Conservation (phyloP, 164 flowering plant species). For the Taxillus chinensis region DNA sequence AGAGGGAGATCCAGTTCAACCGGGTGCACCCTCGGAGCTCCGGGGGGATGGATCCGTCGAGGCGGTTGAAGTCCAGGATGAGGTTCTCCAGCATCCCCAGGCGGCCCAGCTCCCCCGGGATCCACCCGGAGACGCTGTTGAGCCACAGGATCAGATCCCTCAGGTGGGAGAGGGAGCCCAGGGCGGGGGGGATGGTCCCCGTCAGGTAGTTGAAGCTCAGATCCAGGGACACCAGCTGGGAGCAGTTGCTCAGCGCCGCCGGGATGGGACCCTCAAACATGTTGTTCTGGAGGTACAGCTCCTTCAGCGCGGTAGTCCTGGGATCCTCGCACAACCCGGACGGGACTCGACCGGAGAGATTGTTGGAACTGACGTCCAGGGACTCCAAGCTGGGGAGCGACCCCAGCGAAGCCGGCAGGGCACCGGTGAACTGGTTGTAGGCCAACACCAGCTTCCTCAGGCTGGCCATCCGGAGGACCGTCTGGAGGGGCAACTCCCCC, state of each 20-base stretch:
- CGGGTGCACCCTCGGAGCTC: constrained; percentile 67
- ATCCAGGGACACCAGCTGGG: constrained; percentile 68
- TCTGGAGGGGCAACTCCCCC: constrained; percentile 54
- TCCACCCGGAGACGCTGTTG: constrained; percentile 68
- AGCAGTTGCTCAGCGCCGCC: constrained; percentile 55
- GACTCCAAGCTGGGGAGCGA: constrained; percentile 42
- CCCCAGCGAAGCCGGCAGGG: constrained; percentile 45
- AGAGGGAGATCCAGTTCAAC: constrained; percentile 91
- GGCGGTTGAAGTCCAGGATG: constrained; percentile 78
- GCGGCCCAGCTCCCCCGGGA: constrained; percentile 57
- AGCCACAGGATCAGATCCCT: constrained; percentile 69
- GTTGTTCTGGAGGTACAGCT: constrained; percentile 71
- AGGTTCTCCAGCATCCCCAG: constrained; percentile 51
- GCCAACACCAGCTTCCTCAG: constrained; percentile 47
- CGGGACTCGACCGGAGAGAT: constrained; percentile 60
- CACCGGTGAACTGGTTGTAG: constrained; percentile 47
- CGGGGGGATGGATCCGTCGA: constrained; percentile 64
- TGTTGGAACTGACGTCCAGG: constrained; percentile 80
- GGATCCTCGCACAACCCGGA: constrained; percentile 37
- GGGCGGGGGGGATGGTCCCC: constrained; percentile 65
- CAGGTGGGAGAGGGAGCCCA: constrained; percentile 63
- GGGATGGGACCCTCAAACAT: constrained; percentile 56
- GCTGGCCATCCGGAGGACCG: constrained; percentile 33
- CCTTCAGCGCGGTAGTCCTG: constrained; percentile 30
- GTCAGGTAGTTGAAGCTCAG: constrained; percentile 77